phyloP scores from a whole-genome alignment of 1,284 basidiomycete species.

The Boletellus deceptivus region DNA sequence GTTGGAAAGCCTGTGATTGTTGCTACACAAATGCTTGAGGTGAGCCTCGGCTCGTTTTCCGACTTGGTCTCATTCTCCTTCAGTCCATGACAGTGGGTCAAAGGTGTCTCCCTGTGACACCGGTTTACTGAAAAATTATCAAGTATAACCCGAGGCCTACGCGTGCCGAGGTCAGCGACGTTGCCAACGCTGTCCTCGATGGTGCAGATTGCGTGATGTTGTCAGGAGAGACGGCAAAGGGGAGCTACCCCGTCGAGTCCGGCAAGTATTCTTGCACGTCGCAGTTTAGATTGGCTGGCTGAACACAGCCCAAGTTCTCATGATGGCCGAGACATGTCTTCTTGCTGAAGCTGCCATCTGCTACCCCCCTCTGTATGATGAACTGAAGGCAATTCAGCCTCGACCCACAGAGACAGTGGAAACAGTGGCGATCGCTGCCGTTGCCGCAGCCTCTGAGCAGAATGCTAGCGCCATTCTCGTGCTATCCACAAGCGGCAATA shows the following conservation, averaged over 20 bases:
- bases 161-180: conserved; percentile 95
- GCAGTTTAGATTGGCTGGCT: conserved; percentile 7
- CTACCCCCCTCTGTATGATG: conserved; percentile 90
- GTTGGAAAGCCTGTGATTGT: conserved; percentile 97
- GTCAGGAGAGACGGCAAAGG: conserved; percentile 97
- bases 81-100: conserved; percentile 87
- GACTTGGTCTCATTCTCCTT: conserved; percentile 12
- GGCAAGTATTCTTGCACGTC: conserved; percentile 47
- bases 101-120: background rate
- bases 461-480: conserved; percentile 93
- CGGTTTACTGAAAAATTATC: conserved; percentile 15
- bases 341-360: conserved; percentile 93
- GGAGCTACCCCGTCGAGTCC: conserved; percentile 89
- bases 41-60: conserved; percentile 35
- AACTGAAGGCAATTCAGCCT: conserved; percentile 74
- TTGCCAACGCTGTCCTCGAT: conserved; percentile 96
- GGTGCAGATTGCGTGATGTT: conserved; percentile 99
- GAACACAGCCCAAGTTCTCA: conserved; percentile 61
- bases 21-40: conserved; percentile 99
- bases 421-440: conserved; percentile 92
- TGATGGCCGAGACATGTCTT: conserved; percentile 98
- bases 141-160: conserved; percentile 96
- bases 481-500: conserved; percentile 95
- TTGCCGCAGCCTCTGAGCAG: conserved; percentile 93
- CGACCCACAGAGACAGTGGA: conserved; percentile 91